Evolutionary conservation across 768 basidiomycete species (phyloP).

Genomic region (Calocybe cyanea): DNA sequence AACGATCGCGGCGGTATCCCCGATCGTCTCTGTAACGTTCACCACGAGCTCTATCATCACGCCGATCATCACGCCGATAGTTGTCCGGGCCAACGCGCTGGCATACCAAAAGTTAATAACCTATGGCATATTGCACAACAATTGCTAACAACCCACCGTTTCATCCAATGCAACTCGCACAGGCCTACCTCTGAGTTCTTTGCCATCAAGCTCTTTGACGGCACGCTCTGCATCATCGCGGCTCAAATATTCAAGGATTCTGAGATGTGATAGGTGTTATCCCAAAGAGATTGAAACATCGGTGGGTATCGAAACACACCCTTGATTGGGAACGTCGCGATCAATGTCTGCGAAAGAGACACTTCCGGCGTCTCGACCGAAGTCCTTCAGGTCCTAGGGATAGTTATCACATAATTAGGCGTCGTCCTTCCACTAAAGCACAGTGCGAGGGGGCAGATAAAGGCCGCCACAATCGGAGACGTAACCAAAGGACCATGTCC

Average conservation of each 20-base stretch:
- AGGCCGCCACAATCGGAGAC: conserved; percentile 18
- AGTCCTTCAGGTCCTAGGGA: conserved; percentile 94
- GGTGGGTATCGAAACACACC: conserved; percentile 46
- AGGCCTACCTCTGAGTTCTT: conserved; percentile 79
- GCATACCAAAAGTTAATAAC: conserved; percentile 5
- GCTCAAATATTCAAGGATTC: conserved; percentile 86
- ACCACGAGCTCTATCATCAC: conserved; percentile 59
- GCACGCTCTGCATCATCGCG: conserved; percentile 92
- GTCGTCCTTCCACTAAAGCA: conserved; percentile 31
- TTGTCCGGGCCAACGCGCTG: conserved; percentile 70
- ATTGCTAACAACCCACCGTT: conserved; percentile 36
- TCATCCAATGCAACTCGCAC: conserved; percentile 71
- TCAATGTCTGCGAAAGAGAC: conserved; percentile 96
- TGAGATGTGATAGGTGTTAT: conserved; percentile 25
- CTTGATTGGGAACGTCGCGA: conserved; percentile 78
- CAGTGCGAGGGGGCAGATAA: conserved; percentile 13
- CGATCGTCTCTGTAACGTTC: conserved; percentile 55
- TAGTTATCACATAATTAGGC: conserved; percentile 42
- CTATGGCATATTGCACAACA: neutral
- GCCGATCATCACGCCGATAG: conserved; percentile 72
- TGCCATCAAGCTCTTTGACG: conserved; percentile 81
- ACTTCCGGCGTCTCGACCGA: conserved; percentile 89
- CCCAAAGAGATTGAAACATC: neutral
- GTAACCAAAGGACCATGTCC: conserved; percentile 9
- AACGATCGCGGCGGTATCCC: conserved; percentile 72